These are phyloP conservation scores for Camillea tinctor DNA, from an alignment of 2,329 filamentous ascomycete genomes.

Conservation along the genomic window DNA sequence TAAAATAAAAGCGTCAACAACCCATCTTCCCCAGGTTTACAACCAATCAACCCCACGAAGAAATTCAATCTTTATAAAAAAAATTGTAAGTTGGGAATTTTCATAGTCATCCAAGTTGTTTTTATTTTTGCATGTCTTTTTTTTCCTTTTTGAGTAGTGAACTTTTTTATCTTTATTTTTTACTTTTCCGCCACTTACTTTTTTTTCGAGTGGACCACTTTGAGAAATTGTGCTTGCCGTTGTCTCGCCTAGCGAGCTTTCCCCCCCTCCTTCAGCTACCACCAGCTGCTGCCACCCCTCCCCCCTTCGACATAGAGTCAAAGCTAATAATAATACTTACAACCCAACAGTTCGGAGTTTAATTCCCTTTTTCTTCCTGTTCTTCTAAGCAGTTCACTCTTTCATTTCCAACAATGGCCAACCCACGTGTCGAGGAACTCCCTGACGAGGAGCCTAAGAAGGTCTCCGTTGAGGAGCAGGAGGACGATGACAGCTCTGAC, in stretches of 20 bases:
- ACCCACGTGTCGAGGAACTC: slow-evolving; percentile 97
- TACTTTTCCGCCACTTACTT: background rate
- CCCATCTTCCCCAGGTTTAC: background rate
- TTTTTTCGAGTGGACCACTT: background rate
- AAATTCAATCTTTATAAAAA: background rate
- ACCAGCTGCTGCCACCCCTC: too few species aligned
- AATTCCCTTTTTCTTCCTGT: slow-evolving; percentile 8
- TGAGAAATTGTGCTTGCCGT: background rate
- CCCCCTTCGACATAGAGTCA: background rate
- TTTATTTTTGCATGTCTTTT: background rate
- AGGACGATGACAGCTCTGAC: slow-evolving; percentile 67
- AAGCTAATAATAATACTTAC: background rate
- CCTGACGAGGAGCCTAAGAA: slow-evolving; percentile 86
- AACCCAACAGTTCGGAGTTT: background rate
- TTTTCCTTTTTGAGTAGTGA: background rate
- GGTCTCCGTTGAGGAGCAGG: slow-evolving; percentile 71
- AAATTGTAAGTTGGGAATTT: background rate
- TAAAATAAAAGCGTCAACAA: background rate
- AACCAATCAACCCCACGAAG: background rate
- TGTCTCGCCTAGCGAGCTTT: background rate
- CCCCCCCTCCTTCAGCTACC: too few species aligned
- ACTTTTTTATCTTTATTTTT: background rate
- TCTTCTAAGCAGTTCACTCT: slow-evolving; percentile 5
- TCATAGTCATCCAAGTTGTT: too few species aligned
- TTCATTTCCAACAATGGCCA: slow-evolving; percentile 67